These are phyloP conservation scores for Boletellus dicymbophilus DNA, from an alignment of 1,284 basidiomycete species.

Conservation along the genomic window DNA sequence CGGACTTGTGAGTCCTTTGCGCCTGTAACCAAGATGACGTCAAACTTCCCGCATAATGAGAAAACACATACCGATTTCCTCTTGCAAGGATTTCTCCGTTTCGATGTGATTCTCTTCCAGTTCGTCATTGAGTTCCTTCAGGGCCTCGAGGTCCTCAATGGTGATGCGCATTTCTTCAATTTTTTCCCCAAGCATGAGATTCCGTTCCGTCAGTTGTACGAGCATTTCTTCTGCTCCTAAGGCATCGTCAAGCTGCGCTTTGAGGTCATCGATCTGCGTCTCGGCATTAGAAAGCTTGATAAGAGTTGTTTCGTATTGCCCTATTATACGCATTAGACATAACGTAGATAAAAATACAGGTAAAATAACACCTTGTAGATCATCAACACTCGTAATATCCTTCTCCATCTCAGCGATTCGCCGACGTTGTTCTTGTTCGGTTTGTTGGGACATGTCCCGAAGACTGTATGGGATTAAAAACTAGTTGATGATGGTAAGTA, in stretches of 20 bases:
- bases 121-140: slow-evolving; percentile 96
- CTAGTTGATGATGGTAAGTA: not conserved
- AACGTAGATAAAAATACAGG: slow-evolving; percentile 1
- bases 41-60: not conserved
- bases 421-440: slow-evolving; percentile 81
- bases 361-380: slow-evolving; percentile 60
- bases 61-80: slow-evolving; percentile 73
- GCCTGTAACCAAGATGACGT: slow-evolving; percentile 46
- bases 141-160: slow-evolving; percentile 94
- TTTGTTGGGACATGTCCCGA: slow-evolving; percentile 87
- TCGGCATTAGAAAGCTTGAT: slow-evolving; percentile 87
- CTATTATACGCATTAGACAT: slow-evolving; percentile 42
- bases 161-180: slow-evolving; percentile 96
- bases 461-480: slow-evolving; percentile 48
- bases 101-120: slow-evolving; percentile 96
- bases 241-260: slow-evolving; percentile 93
- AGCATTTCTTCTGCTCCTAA: slow-evolving; percentile 96
- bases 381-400: slow-evolving; percentile 72
- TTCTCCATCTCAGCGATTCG: slow-evolving; percentile 90
- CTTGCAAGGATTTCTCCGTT: slow-evolving; percentile 90
- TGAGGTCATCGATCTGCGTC: slow-evolving; percentile 91
- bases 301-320: slow-evolving; percentile 76
- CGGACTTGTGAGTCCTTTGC: slow-evolving; percentile 69
- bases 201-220: slow-evolving; percentile 93
- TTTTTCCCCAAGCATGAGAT: slow-evolving; percentile 92